Evolutionary conservation across 148 eudicot species (phyloP).

Genomic region (Heliosperma pusillum): DNA sequence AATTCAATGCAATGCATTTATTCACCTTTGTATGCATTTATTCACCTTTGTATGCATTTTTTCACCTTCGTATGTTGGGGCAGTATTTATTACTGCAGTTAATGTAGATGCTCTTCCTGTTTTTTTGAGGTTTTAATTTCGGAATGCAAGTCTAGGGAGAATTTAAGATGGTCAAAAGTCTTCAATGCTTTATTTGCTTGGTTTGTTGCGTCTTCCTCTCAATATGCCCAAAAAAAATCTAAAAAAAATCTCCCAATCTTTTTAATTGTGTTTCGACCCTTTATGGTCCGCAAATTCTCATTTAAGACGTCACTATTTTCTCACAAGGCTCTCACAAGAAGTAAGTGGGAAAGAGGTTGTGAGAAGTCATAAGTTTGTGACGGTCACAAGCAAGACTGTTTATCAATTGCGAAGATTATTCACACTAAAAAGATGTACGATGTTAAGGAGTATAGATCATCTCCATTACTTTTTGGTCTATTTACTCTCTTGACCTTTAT

Average conservation of each 20-base stretch:
- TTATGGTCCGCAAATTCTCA: background rate
- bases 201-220: background rate
- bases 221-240: background rate
- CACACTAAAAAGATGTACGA: background rate
- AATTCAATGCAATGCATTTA: too few relatives aligned
- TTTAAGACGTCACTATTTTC: too few relatives aligned
- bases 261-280: background rate
- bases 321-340: too few relatives aligned
- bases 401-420: too few relatives aligned
- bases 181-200: constrained; percentile 6
- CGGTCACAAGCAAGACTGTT: too few relatives aligned
- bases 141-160: background rate
- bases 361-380: too few relatives aligned
- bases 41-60: constrained; percentile 10
- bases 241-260: background rate
- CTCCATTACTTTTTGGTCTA: too few relatives aligned
- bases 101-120: constrained; percentile 5
- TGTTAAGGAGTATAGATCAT: too few relatives aligned
- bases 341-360: too few relatives aligned
- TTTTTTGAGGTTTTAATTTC: constrained; percentile 15
- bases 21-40: too few relatives aligned
- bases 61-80: constrained; percentile 7
- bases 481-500: too few relatives aligned
- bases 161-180: constrained; percentile 20
- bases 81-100: constrained; percentile 16